Conservation (phyloP, 805 yeast genomes). For the Kazachstania africana region DNA sequence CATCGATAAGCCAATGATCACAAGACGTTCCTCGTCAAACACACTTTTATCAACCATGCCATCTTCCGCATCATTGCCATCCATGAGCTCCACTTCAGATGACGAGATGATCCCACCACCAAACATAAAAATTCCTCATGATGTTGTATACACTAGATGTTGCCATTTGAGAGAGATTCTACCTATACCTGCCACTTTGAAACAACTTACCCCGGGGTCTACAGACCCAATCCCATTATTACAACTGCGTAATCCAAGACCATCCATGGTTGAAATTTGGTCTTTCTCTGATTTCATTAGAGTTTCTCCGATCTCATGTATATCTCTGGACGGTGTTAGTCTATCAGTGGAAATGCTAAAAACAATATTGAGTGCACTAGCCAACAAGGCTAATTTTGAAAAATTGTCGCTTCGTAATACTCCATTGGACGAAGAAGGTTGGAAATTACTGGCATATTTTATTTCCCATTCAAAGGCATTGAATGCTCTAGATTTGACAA, state of each 20-base stretch:
- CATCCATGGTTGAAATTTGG: slow-evolving; percentile 77
- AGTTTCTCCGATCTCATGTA: slow-evolving; percentile 68
- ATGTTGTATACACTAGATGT: slow-evolving; percentile 77
- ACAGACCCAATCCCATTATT: slow-evolving; percentile 71
- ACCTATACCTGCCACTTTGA: slow-evolving; percentile 82
- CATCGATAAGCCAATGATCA: slow-evolving; percentile 34
- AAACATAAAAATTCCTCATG: slow-evolving; percentile 35
- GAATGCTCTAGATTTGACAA: slow-evolving; percentile 52
- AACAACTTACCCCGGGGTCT: slow-evolving; percentile 64
- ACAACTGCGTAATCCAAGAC: slow-evolving; percentile 73
- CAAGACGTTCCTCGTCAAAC: slow-evolving; percentile 24
- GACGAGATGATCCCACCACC: slow-evolving; percentile 23
- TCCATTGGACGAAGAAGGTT: slow-evolving; percentile 60
- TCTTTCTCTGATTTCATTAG: slow-evolving; percentile 82
- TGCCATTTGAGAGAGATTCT: slow-evolving; percentile 85
- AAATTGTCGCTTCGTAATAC: slow-evolving; percentile 74
- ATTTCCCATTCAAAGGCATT: slow-evolving; percentile 50
- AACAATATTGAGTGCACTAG: slow-evolving; percentile 52
- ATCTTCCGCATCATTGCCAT: slow-evolving; percentile 5
- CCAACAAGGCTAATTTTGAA: slow-evolving; percentile 50
- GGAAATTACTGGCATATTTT: slow-evolving; percentile 74
- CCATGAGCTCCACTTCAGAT: background rate
- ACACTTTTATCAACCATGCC: slow-evolving; percentile 10
- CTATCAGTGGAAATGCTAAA: slow-evolving; percentile 67
- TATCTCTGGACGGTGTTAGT: slow-evolving; percentile 70